A percentile compares a stretch with the other conserved stretches of the same genome.
phyloP scores from a whole-genome alignment of 768 basidiomycete species.

The Gymnopilus dilepis region DNA sequence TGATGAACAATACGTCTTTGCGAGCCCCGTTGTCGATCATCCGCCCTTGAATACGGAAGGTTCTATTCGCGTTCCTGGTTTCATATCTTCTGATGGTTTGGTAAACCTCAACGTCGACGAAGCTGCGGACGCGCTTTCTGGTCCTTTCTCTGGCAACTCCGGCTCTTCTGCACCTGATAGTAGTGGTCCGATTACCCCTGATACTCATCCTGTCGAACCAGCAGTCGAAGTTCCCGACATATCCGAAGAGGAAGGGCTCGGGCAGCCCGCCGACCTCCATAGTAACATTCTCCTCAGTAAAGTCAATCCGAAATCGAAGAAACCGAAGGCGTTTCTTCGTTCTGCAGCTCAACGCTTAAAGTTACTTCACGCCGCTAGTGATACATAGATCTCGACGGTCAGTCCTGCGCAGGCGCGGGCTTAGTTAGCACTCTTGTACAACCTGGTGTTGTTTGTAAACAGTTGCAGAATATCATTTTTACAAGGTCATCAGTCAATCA shows the following conservation, averaged over 20 bases:
- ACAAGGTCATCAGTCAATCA: no score
- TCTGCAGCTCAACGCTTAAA: conserved; percentile 44
- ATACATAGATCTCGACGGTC: conserved; percentile 22
- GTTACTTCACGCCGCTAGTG: conserved; percentile 34
- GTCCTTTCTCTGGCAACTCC: conserved; percentile 24
- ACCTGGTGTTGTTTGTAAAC: not conserved
- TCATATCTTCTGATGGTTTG: conserved; percentile 15
- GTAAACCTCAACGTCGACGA: conserved; percentile 23
- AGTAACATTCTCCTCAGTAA: conserved; percentile 12
- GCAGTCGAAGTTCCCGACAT: conserved; percentile 49
- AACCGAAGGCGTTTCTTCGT: conserved; percentile 40
- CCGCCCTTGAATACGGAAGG: conserved; percentile 16
- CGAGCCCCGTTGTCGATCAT: conserved; percentile 37
- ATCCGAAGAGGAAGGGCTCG: conserved; percentile 42
- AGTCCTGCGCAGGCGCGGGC: not conserved
- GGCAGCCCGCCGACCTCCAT: conserved; percentile 27
- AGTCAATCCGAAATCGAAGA: conserved; percentile 29
- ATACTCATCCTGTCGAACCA: conserved; percentile 45
- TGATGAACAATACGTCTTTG: conserved; percentile 44
- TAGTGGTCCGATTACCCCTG: conserved; percentile 55
- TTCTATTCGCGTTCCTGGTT: not conserved
- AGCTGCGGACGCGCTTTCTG: conserved; percentile 23
- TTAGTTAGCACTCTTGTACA: not conserved
- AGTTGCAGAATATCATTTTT: no score
- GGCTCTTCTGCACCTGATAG: conserved; percentile 42